A percentile compares a stretch with the other conserved stretches of the same genome.
Conservation (phyloP, 2,329 filamentous ascomycete genomes). For the Neopestalotiopsis sp. region DNA sequence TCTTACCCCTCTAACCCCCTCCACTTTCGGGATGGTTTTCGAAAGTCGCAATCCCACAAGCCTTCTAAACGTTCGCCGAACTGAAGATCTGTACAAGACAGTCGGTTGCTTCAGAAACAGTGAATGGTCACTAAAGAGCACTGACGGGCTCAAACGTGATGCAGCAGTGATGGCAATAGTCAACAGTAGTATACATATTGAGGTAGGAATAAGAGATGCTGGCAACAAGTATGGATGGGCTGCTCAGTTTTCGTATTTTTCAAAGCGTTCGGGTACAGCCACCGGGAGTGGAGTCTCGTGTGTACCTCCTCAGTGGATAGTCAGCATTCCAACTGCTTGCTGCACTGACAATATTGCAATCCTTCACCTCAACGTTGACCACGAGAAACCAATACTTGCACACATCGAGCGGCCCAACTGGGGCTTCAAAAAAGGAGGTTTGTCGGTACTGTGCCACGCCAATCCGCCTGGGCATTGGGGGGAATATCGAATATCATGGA, state of each 20-base stretch:
- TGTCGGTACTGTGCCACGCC: background rate
- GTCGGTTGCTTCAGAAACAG: conserved; percentile 2
- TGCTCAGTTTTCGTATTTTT: too few species aligned
- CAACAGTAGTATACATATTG: too few species aligned
- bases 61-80: background rate
- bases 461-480: background rate
- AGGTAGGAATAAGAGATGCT: too few species aligned
- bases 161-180: too few species aligned
- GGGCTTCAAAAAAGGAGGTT: background rate
- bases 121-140: background rate
- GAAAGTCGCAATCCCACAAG: background rate
- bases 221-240: too few species aligned
- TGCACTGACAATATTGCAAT: background rate
- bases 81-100: background rate
- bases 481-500: background rate
- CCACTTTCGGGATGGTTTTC: conserved; percentile 8
- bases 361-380: background rate
- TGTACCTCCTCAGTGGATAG: background rate
- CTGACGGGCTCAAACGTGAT: background rate
- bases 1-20: background rate
- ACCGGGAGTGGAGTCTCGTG: too few species aligned
- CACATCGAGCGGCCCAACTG: background rate
- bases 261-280: too few species aligned
- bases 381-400: background rate
- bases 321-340: background rate